phyloP scores from a whole-genome alignment of 202 grass and related monocot species.

The Cymbopogon flexuosus region DNA sequence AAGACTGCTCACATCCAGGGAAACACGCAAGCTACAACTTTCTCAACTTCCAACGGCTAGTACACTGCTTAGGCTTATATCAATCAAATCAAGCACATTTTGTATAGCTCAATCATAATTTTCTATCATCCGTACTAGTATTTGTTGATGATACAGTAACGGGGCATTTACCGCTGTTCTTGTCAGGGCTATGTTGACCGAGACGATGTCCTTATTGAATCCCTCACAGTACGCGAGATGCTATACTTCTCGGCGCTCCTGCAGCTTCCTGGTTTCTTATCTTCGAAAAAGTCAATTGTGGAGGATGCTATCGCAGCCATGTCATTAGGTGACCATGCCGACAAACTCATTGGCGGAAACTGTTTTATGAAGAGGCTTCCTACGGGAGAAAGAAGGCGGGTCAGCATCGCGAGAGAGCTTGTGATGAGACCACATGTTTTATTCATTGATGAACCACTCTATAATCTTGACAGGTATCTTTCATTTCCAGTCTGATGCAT shows the following conservation, averaged over 20 bases:
- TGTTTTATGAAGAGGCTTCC: conserved; percentile 61
- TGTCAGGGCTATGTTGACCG: conserved; percentile 82
- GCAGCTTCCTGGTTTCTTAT: conserved; percentile 73
- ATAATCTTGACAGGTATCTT: conserved; percentile 80
- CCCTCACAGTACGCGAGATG: conserved; percentile 89
- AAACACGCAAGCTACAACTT: neutral
- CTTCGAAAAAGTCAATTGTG: conserved; percentile 57
- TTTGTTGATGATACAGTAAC: neutral
- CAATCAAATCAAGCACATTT: neutral
- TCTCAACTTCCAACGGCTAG: neutral
- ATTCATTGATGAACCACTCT: conserved; percentile 89
- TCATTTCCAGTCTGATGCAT: neutral
- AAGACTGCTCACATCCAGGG: neutral
- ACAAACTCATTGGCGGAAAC: conserved; percentile 82
- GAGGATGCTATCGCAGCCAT: conserved; percentile 80
- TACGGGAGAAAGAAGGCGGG: conserved; percentile 66
- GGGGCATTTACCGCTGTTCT: neutral
- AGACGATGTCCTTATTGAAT: conserved; percentile 78
- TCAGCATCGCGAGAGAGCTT: conserved; percentile 84
- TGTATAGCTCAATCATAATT: neutral
- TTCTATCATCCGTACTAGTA: neutral
- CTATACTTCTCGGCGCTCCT: conserved; percentile 71
- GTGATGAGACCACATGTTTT: conserved; percentile 78
- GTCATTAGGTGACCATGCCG: conserved; percentile 70
- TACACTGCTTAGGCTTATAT: neutral